phyloP scores from a whole-genome alignment of 495 filamentous ascomycete genomes.

The Hypoxylon trugodes region DNA sequence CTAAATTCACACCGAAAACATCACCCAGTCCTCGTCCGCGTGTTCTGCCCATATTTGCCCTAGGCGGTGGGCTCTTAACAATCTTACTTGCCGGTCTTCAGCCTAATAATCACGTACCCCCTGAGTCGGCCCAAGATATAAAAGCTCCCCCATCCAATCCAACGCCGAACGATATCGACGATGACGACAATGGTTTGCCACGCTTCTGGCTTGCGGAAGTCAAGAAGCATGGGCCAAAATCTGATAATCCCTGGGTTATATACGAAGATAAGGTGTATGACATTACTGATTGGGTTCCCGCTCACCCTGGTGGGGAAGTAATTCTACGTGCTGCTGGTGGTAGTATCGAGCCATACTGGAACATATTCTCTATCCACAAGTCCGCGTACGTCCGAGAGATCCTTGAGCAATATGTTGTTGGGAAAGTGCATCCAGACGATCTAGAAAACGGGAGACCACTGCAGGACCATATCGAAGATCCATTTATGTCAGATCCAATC shows the following conservation, averaged over 20 bases:
- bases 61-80: slow-evolving; percentile 40
- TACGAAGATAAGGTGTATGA: slow-evolving; percentile 64
- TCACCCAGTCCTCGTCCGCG: slow-evolving; percentile 21
- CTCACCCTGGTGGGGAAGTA: slow-evolving; percentile 68
- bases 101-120: slow-evolving; percentile 30
- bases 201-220: slow-evolving; percentile 59
- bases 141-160: slow-evolving; percentile 7
- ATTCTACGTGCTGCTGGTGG: slow-evolving; percentile 66
- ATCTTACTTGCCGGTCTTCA: slow-evolving; percentile 36
- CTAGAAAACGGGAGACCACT: slow-evolving; percentile 58
- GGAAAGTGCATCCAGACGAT: slow-evolving; percentile 59
- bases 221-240: slow-evolving; percentile 55
- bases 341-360: slow-evolving; percentile 68
- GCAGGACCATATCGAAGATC: slow-evolving; percentile 60
- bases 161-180: slow-evolving; percentile 28
- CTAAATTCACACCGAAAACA: slow-evolving; percentile 15
- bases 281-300: slow-evolving; percentile 65
- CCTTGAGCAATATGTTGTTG: slow-evolving; percentile 62
- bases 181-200: slow-evolving; percentile 50
- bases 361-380: slow-evolving; percentile 70
- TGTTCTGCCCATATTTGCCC: slow-evolving; percentile 33
- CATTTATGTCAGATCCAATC: slow-evolving; percentile 60
- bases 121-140: slow-evolving; percentile 16
- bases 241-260: slow-evolving; percentile 59
- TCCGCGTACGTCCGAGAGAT: slow-evolving; percentile 64